phyloP scores from a whole-genome alignment of 192 early-diverging fungal genomes.

The Entomortierella parvispora region DNA sequence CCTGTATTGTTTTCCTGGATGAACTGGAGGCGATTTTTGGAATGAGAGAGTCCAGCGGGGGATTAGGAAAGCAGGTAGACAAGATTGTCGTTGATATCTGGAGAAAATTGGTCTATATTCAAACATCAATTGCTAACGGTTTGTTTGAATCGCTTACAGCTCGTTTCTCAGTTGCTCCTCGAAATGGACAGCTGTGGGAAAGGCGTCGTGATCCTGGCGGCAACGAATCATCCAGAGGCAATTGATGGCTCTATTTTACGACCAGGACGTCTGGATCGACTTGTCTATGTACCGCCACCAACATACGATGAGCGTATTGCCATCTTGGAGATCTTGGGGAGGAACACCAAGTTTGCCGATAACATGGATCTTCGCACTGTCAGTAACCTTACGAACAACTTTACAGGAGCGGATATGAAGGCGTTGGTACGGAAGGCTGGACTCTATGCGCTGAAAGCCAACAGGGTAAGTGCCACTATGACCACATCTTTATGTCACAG shows the following conservation, averaged over 20 bases:
- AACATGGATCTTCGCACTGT: slow-evolving; percentile 53
- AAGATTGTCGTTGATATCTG: not conserved
- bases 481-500: not conserved
- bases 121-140: not conserved
- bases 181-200: slow-evolving; percentile 78
- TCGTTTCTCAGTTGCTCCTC: slow-evolving; percentile 76
- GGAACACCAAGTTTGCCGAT: slow-evolving; percentile 35
- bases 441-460: slow-evolving; percentile 58
- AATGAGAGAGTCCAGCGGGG: slow-evolving; percentile 70
- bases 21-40: slow-evolving; percentile 94
- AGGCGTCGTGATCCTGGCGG: slow-evolving; percentile 81
- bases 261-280: slow-evolving; percentile 87
- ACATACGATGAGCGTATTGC: slow-evolving; percentile 61
- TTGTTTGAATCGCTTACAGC: not conserved
- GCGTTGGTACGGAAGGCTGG: slow-evolving; percentile 68
- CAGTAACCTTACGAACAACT: slow-evolving; percentile 60
- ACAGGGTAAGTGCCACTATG: slow-evolving; percentile 18
- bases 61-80: slow-evolving; percentile 73
- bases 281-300: slow-evolving; percentile 77
- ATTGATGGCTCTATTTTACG: slow-evolving; percentile 84
- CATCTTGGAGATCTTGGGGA: slow-evolving; percentile 69
- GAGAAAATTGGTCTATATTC: not conserved
- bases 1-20: slow-evolving; percentile 92
- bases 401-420: slow-evolving; percentile 76
- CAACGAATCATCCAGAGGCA: slow-evolving; percentile 82